Conservation (phyloP, 2,329 filamentous ascomycete genomes). For the Fusarium succisae region DNA sequence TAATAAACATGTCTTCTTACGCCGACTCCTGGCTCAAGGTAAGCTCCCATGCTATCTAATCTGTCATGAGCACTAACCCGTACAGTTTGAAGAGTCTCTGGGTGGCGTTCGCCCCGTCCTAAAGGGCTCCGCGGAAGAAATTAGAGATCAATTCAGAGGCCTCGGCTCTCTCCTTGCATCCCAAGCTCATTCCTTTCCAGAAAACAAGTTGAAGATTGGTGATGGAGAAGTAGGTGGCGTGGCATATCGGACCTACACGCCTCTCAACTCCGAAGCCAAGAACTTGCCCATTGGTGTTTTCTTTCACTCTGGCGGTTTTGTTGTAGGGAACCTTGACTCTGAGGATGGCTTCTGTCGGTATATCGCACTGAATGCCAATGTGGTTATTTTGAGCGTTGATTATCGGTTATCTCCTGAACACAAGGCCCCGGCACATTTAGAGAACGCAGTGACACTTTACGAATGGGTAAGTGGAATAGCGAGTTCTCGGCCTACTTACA, state of each 20-base stretch:
- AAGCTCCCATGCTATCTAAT: fast-evolving
- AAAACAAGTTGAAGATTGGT: background rate
- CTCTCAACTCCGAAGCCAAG: background rate
- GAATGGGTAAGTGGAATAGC: background rate
- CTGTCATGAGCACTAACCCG: fast-evolving
- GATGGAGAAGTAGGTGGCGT: background rate
- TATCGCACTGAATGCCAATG: background rate
- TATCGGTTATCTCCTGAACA: background rate
- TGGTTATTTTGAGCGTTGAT: background rate
- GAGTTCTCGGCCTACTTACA: fast-evolving
- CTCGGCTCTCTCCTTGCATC: background rate
- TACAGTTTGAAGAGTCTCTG: background rate
- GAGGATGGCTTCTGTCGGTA: background rate
- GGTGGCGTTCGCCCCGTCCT: background rate
- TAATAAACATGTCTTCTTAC: background rate
- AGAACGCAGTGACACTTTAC: background rate
- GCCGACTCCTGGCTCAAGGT: background rate
- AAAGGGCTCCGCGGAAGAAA: background rate
- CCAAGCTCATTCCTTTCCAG: background rate
- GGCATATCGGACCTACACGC: background rate
- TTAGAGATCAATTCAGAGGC: background rate
- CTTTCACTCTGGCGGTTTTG: background rate
- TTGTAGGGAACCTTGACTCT: background rate
- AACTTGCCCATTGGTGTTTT: background rate
- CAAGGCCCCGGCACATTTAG: background rate